A percentile compares a stretch with the other conserved stretches of the same genome.
Evolutionary conservation across 352 stramenopile species (phyloP).

Genomic region (Aphanomyces euteiches): DNA sequence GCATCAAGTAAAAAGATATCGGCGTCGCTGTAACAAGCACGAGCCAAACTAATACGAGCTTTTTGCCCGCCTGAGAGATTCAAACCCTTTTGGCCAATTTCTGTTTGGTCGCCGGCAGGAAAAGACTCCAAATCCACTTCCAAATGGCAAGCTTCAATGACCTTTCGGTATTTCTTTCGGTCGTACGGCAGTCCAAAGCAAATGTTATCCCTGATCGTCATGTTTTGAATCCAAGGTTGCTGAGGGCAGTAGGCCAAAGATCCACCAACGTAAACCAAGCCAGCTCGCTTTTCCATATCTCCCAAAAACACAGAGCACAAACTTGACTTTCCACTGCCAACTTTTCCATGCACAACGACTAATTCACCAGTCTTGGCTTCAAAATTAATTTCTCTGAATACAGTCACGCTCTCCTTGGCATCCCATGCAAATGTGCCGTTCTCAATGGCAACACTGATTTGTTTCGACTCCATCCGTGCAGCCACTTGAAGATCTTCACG

Average conservation of each 20-base stretch:
- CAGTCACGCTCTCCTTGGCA: slow-evolving; percentile 22
- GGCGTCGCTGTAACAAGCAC: slow-evolving; percentile 59
- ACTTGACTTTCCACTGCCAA: slow-evolving; percentile 94
- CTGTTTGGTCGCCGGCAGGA: slow-evolving; percentile 83
- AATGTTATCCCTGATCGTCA: slow-evolving; percentile 53
- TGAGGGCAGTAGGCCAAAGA: slow-evolving; percentile 86
- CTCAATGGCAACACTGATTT: slow-evolving; percentile 4
- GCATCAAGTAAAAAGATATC: slow-evolving; percentile 90
- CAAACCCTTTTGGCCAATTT: slow-evolving; percentile 93
- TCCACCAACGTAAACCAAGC: slow-evolving; percentile 57
- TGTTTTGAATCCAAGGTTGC: slow-evolving; percentile 89
- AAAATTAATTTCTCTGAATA: slow-evolving; percentile 76
- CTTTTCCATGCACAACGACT: slow-evolving; percentile 89
- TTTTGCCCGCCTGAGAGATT: slow-evolving; percentile 90
- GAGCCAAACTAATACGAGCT: slow-evolving; percentile 59
- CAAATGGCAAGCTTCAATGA: slow-evolving; percentile 76
- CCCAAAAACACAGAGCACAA: slow-evolving; percentile 93
- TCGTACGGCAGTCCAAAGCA: slow-evolving; percentile 50
- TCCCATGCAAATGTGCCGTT: slow-evolving; percentile 24
- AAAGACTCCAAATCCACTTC: slow-evolving; percentile 82
- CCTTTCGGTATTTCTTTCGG: slow-evolving; percentile 41
- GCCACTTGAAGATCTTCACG: not conserved
- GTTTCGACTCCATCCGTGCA: not conserved
- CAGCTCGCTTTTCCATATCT: slow-evolving; percentile 86
- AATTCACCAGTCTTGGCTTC: slow-evolving; percentile 86